A percentile compares a stretch with the other conserved stretches of the same genome.
phyloP scores from a whole-genome alignment of 116 monocot species.

The Cymodocea nodosa region DNA sequence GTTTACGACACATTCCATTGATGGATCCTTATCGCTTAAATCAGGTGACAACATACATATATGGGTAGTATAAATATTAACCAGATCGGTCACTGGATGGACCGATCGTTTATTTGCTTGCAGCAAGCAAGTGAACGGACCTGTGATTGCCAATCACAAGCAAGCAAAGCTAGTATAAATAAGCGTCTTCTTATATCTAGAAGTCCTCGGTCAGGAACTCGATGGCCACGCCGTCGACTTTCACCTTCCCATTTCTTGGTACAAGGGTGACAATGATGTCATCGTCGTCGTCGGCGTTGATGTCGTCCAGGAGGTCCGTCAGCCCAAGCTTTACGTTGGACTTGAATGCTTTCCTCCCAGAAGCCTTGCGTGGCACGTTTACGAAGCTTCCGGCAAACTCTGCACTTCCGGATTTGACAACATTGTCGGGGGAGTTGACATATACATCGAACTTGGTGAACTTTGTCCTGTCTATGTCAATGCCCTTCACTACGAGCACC shows the following conservation, averaged over 20 bases:
- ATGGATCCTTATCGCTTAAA: no score
- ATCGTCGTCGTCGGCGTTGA: conserved; percentile 13
- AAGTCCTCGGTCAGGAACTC: background rate
- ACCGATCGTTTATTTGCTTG: no score
- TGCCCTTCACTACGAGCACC: conserved; percentile 11
- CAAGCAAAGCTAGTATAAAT: no score
- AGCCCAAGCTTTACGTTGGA: conserved; percentile 6
- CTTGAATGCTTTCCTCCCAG: background rate
- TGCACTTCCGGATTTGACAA: background rate
- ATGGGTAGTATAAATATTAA: no score
- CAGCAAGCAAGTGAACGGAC: no score
- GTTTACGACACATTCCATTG: no score
- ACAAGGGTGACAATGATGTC: conserved; percentile 14
- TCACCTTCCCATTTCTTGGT: background rate
- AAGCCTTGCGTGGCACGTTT: conserved; percentile 2
- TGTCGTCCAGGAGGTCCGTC: conserved; percentile 11
- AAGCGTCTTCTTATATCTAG: background rate
- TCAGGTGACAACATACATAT: no score
- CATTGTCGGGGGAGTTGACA: conserved; percentile 10
- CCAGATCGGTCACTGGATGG: no score
- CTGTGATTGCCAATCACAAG: no score
- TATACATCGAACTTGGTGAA: conserved; percentile 15
- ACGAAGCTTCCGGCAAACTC: conserved; percentile 21
- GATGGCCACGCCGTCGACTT: conserved; percentile 1
- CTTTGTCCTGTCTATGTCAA: background rate